A percentile compares a stretch with the other conserved stretches of the same genome.
Evolutionary conservation across 345 rosid species (phyloP).

Genomic region (Eucalyptus regnans): DNA sequence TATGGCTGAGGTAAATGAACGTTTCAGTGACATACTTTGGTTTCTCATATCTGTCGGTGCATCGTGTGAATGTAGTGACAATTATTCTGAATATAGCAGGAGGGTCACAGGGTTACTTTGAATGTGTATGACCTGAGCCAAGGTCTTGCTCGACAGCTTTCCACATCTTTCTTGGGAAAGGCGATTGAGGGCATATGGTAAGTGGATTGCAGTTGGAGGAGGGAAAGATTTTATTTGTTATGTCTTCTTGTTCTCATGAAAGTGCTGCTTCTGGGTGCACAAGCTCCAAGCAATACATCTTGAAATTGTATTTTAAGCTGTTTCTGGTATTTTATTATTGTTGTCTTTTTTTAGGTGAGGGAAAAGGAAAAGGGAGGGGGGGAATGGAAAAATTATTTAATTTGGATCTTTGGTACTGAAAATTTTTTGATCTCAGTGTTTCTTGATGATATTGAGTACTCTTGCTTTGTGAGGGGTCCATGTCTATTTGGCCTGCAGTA

Average conservation of each 20-base stretch:
- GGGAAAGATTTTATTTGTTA: neutral
- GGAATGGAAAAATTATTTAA: neutral
- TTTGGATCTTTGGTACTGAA: neutral
- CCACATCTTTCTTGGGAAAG: slow-evolving; percentile 67
- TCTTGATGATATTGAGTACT: neutral
- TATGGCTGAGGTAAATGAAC: slow-evolving; percentile 64
- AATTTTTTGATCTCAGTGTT: neutral
- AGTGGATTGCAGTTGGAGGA: slow-evolving; percentile 1
- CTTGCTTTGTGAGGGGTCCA: neutral
- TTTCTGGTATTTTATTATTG: neutral
- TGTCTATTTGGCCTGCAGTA: neutral
- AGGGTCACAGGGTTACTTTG: slow-evolving; percentile 59
- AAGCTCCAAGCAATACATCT: neutral
- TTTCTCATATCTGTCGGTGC: neutral
- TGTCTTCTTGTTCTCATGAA: neutral
- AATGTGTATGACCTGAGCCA: slow-evolving; percentile 87
- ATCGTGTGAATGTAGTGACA: neutral
- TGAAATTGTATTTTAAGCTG: neutral
- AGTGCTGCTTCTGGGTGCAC: neutral
- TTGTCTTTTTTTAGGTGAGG: too few species aligned
- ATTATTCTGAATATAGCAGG: slow-evolving; percentile 30
- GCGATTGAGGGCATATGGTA: slow-evolving; percentile 90
- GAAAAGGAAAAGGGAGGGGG: too few species aligned
- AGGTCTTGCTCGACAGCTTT: slow-evolving; percentile 91
- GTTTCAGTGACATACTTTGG: neutral